Conservation (phyloP, 2,329 filamentous ascomycete genomes). For the Aspergillus fructus region DNA sequence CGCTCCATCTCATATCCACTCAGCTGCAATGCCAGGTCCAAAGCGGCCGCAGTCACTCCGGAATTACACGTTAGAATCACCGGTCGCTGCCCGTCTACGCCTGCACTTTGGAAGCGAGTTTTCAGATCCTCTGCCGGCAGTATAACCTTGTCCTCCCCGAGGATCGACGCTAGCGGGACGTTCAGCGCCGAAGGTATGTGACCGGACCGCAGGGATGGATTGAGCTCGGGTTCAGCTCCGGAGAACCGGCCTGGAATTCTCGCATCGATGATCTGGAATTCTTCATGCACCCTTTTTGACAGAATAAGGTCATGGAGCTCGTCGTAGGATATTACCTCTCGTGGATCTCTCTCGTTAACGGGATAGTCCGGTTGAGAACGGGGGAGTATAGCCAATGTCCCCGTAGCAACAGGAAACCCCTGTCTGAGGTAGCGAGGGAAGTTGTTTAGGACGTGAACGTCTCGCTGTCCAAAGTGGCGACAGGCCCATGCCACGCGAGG, state of each 20-base stretch:
- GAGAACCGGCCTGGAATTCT: conserved; percentile 22
- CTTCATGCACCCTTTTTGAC: background rate
- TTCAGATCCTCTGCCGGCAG: conserved; percentile 13
- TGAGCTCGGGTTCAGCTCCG: conserved; percentile 17
- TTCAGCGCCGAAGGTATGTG: conserved; percentile 30
- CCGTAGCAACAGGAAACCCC: conserved; percentile 18
- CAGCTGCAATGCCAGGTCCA: conserved; percentile 24
- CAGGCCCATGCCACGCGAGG: conserved; percentile 31
- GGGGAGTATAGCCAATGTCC: background rate
- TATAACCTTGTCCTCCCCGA: conserved; percentile 13
- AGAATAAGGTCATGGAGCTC: conserved; percentile 13
- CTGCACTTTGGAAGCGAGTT: conserved; percentile 16
- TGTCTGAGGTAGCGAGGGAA: conserved; percentile 25
- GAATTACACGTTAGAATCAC: conserved; percentile 31
- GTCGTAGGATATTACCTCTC: conserved; percentile 16
- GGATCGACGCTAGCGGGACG: conserved; percentile 23
- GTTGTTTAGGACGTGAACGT: conserved; percentile 31
- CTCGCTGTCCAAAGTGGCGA: conserved; percentile 25
- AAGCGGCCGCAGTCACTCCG: conserved; percentile 28
- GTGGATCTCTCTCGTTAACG: background rate
- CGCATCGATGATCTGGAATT: conserved; percentile 24
- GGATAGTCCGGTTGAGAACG: conserved; percentile 5
- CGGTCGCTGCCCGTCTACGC: conserved; percentile 14
- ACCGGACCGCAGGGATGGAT: conserved; percentile 18
- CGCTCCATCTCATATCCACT: conserved; percentile 19